Evolutionary conservation across 2,329 filamentous ascomycete species (phyloP).

Genomic region (Ophiognomonia clavigignenti-juglandacearum): DNA sequence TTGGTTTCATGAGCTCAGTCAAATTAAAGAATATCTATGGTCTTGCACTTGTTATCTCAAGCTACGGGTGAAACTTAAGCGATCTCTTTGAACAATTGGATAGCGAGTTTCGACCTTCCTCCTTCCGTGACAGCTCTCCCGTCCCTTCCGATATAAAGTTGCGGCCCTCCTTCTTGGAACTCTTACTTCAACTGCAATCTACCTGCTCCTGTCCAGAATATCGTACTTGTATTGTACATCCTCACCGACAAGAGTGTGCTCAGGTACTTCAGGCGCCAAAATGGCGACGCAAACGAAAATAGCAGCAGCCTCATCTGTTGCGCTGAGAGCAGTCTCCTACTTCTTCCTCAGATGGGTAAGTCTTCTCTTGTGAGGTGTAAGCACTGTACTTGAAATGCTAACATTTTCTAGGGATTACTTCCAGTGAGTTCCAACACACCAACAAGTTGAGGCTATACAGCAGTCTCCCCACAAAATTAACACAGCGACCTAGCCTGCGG

Average conservation of each 20-base stretch:
- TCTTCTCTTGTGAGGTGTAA: not conserved
- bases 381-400: not conserved
- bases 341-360: slow-evolving; percentile 60
- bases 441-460: not conserved
- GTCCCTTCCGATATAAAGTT: too few relatives aligned
- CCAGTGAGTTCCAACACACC: slow-evolving; percentile 32
- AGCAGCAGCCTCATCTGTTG: slow-evolving; percentile 41
- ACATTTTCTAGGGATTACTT: slow-evolving; percentile 25
- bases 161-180: too few relatives aligned
- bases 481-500: slow-evolving; percentile 14
- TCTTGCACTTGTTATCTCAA: too few relatives aligned
- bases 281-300: slow-evolving; percentile 29
- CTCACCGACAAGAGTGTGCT: not conserved
- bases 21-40: too few relatives aligned
- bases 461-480: not conserved
- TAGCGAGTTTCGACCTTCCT: too few relatives aligned
- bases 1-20: too few relatives aligned
- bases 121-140: too few relatives aligned
- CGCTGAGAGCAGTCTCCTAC: slow-evolving; percentile 45
- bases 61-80: too few relatives aligned
- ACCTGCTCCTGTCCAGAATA: too few relatives aligned
- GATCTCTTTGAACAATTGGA: too few relatives aligned
- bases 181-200: too few relatives aligned
- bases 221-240: not conserved
- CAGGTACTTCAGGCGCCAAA: not conserved